phyloP scores from a whole-genome alignment of 768 basidiomycete genomes.

The Trichaptum fuscoviolaceum region DNA sequence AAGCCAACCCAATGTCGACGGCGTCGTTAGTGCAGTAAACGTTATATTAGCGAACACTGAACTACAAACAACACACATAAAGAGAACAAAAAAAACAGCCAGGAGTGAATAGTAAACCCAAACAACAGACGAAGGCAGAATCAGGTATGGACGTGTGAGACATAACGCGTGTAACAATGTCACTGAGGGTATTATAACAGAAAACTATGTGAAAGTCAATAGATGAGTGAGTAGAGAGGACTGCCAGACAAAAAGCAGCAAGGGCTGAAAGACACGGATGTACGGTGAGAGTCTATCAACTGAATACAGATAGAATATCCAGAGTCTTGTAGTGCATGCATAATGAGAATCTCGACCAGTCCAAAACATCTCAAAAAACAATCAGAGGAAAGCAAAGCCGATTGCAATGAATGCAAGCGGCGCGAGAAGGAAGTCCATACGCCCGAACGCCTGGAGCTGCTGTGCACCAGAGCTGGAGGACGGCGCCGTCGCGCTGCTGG shows the following conservation, averaged over 20 bases:
- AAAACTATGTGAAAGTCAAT: not conserved
- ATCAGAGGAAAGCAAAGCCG: not conserved
- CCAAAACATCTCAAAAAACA: too few species aligned
- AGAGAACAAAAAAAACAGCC: too few species aligned
- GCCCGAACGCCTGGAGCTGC: not conserved
- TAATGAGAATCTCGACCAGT: too few species aligned
- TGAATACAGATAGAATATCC: too few species aligned
- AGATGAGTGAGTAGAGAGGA: not conserved
- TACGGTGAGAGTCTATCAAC: too few species aligned
- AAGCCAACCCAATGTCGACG: too few species aligned
- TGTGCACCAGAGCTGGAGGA: constrained; percentile 4
- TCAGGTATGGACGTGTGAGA: not conserved
- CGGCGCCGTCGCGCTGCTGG: constrained; percentile 4
- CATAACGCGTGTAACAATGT: not conserved
- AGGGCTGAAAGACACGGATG: too few species aligned
- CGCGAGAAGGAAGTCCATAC: not conserved
- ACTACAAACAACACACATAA: too few species aligned
- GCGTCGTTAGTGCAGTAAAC: too few species aligned
- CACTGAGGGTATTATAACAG: not conserved
- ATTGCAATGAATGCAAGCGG: not conserved
- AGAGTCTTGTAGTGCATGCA: too few species aligned
- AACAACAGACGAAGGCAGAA: not conserved
- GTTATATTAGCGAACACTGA: too few species aligned
- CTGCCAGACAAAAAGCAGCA: not conserved
- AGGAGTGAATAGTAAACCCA: not conserved